These are phyloP conservation scores for Marchantia polymorpha DNA, from an alignment of 225 moss, liverwort and hornwort species.

Conservation along the genomic window DNA sequence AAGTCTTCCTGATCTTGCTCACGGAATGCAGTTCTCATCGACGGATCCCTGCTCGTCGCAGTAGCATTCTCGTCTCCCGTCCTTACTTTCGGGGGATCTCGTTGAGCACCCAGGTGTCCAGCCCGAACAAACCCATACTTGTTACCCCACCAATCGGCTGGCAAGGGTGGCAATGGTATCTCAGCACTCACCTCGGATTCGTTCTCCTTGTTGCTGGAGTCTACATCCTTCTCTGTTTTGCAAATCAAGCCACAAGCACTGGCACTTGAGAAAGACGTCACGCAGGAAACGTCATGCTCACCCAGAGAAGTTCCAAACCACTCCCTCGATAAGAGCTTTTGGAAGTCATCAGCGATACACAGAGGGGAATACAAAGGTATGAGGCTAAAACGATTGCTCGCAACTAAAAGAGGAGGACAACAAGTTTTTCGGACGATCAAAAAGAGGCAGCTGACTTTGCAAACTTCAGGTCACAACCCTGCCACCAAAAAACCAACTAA, in stretches of 20 bases:
- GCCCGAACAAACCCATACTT: slow-evolving; percentile 86
- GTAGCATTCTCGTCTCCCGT: slow-evolving; percentile 30
- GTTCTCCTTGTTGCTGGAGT: slow-evolving; percentile 23
- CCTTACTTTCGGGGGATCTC: slow-evolving; percentile 32
- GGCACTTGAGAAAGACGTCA: too few species aligned
- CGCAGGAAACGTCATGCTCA: too few species aligned
- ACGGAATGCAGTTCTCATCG: slow-evolving; percentile 67
- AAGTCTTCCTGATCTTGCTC: slow-evolving; percentile 90
- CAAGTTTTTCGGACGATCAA: too few species aligned
- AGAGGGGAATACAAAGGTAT: too few species aligned
- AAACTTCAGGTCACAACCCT: not conserved
- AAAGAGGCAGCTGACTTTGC: too few species aligned
- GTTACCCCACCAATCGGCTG: slow-evolving; percentile 84
- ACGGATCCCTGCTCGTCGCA: slow-evolving; percentile 39
- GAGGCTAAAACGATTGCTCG: too few species aligned
- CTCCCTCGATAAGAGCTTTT: too few species aligned
- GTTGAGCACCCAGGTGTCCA: slow-evolving; percentile 65
- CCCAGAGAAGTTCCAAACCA: too few species aligned
- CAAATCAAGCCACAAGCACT: not conserved
- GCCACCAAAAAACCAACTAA: too few species aligned
- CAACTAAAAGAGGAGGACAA: too few species aligned
- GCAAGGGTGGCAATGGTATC: slow-evolving; percentile 35
- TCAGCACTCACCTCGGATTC: slow-evolving; percentile 23
- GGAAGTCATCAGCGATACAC: too few species aligned
- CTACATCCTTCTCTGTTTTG: not conserved